Percentiles rank a stretch among this genome's conserved stretches.
Evolutionary conservation across 2,329 filamentous ascomycete species (phyloP).

Genomic region (Chaetomiaceae sp.): DNA sequence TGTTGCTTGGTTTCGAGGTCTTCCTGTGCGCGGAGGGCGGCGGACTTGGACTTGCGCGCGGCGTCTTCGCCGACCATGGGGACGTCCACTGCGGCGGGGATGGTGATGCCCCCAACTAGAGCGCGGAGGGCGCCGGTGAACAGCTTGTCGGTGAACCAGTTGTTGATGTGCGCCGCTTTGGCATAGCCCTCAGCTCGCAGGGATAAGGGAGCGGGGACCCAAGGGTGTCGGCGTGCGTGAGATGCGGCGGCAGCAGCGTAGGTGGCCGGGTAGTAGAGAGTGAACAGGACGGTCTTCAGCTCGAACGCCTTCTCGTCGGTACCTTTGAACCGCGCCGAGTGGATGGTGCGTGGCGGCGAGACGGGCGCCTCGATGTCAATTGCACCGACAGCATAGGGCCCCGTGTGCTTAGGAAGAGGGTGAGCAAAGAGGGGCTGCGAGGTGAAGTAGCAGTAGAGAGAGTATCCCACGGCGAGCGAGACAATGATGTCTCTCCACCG

Average conservation of each 20-base stretch:
- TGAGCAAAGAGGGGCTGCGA: constrained; percentile 39
- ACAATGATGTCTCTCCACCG: no score
- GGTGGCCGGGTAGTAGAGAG: constrained; percentile 42
- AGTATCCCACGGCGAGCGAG: no score
- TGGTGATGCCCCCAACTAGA: constrained; percentile 39
- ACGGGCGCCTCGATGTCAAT: constrained; percentile 40
- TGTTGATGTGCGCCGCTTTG: constrained; percentile 38
- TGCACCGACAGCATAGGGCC: constrained; percentile 39
- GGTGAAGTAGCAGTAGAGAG: constrained; percentile 36
- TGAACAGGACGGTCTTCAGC: constrained; percentile 43
- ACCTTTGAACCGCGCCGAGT: constrained; percentile 34
- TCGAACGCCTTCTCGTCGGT: constrained; percentile 37
- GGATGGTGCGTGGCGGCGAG: constrained; percentile 24
- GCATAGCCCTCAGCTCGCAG: constrained; percentile 43
- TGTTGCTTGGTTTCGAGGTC: constrained; percentile 12
- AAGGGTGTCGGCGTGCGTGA: constrained; percentile 33
- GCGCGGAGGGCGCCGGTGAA: constrained; percentile 38
- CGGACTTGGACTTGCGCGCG: background rate
- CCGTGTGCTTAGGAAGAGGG: constrained; percentile 39
- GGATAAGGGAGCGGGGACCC: constrained; percentile 39
- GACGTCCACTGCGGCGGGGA: constrained; percentile 43
- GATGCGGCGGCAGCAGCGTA: constrained; percentile 16
- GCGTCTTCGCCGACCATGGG: constrained; percentile 30
- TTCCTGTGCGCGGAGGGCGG: constrained; percentile 20
- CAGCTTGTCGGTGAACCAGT: constrained; percentile 37